phyloP scores from a whole-genome alignment of 495 filamentous ascomycete genomes.

The Cercophora samala region DNA sequence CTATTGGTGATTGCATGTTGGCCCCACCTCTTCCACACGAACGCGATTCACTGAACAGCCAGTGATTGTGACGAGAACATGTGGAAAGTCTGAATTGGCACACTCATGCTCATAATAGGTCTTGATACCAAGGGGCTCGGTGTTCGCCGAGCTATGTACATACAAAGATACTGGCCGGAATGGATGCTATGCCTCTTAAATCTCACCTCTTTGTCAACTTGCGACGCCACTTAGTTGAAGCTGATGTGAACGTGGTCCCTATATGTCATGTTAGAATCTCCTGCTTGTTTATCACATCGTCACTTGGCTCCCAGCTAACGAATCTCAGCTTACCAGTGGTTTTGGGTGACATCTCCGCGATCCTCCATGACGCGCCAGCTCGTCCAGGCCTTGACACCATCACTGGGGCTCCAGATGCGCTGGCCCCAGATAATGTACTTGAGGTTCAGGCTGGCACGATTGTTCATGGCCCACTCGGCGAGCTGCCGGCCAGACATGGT shows the following conservation, averaged over 20 bases:
- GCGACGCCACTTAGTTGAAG: slow-evolving; percentile 16
- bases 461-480: slow-evolving; percentile 48
- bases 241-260: slow-evolving; percentile 18
- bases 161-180: background rate
- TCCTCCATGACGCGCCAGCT: slow-evolving; percentile 44
- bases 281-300: background rate
- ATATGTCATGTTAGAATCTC: background rate
- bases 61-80: background rate
- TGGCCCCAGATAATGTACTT: slow-evolving; percentile 52
- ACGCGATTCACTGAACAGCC: background rate
- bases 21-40: background rate
- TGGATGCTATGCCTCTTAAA: too few species aligned
- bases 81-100: background rate
- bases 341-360: slow-evolving; percentile 34
- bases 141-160: background rate
- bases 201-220: too few species aligned
- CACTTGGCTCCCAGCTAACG: too few species aligned
- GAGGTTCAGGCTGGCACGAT: slow-evolving; percentile 35
- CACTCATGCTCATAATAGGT: background rate
- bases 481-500: slow-evolving; percentile 36
- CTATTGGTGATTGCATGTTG: slow-evolving; percentile 4
- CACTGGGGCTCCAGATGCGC: slow-evolving; percentile 42
- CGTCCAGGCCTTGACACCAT: slow-evolving; percentile 36
- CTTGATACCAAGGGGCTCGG: background rate
- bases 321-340: slow-evolving; percentile 33